These are phyloP conservation scores for Dendrostoma leiphaemia DNA, from an alignment of 2,329 filamentous ascomycete genomes.

Conservation along the genomic window DNA sequence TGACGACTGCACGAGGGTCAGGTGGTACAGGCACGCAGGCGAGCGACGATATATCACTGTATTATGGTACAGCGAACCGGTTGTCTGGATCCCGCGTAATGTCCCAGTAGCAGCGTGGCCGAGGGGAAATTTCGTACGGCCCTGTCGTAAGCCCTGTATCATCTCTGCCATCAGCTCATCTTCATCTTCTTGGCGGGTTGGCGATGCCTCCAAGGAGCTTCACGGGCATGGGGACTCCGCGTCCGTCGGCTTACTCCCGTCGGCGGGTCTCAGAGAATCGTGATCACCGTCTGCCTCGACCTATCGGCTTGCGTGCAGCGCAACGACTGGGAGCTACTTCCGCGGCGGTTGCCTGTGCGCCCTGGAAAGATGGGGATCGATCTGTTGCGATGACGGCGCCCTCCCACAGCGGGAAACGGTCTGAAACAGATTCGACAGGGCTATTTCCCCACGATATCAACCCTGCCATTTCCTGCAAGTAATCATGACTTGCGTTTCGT, in stretches of 20 bases:
- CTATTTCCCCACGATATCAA: constrained; percentile 9
- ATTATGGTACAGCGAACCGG: neutral
- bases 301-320: neutral
- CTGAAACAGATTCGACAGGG: constrained; percentile 18
- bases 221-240: neutral
- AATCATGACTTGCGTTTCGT: constrained; percentile 9
- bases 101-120: neutral
- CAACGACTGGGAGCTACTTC: neutral
- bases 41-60: constrained; percentile 2
- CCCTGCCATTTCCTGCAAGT: constrained; percentile 16
- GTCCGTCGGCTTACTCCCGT: constrained; percentile 7
- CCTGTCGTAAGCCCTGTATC: constrained; percentile 5
- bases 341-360: neutral
- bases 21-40: neutral
- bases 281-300: neutral
- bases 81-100: constrained; percentile 7
- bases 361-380: neutral
- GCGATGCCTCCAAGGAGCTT: neutral
- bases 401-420: neutral
- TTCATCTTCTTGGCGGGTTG: neutral
- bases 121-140: neutral
- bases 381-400: neutral
- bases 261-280: neutral
- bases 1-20: neutral
- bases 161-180: constrained; percentile 15